phyloP scores from a whole-genome alignment of 352 stramenopile species.

The Globisporangium recalcitrans region DNA sequence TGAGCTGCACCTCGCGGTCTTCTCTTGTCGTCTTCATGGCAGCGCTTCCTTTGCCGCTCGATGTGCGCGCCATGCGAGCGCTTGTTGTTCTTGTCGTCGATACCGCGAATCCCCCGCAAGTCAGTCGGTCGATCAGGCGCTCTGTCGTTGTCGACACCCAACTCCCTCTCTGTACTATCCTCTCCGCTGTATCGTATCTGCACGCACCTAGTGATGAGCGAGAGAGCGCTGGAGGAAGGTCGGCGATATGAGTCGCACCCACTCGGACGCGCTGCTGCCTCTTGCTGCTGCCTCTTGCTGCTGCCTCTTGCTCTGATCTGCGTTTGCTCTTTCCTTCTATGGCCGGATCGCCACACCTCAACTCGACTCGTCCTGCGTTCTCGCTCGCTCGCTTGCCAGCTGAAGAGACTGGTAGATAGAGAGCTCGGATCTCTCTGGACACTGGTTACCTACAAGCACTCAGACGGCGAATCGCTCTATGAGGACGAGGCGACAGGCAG shows the following conservation, averaged over 20 bases:
- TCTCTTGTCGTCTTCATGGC: neutral
- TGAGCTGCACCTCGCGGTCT: slow-evolving; percentile 3
- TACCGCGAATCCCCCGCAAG: neutral
- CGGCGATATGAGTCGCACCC: too few species aligned
- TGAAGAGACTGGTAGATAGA: neutral
- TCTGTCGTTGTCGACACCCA: neutral
- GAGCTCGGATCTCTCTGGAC: neutral
- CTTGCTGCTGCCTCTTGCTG: too few species aligned
- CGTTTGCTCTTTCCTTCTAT: neutral
- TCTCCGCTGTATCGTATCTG: neutral
- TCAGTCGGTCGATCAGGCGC: neutral
- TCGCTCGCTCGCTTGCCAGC: neutral
- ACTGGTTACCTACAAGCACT: neutral
- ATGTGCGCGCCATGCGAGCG: neutral
- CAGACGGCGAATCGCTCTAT: slow-evolving; percentile 1
- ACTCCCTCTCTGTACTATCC: slow-evolving; percentile 1
- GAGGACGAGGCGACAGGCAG: neutral
- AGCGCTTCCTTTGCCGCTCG: neutral
- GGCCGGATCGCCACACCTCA: neutral
- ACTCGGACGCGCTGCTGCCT: too few species aligned
- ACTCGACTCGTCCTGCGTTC: neutral
- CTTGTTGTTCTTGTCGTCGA: neutral
- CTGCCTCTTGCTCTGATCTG: neutral
- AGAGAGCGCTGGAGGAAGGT: neutral
- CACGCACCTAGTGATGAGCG: neutral